Percentiles rank a stretch among this genome's conserved stretches.
Evolutionary conservation across 441 rosid genomes (phyloP).

Genomic region (Bruguiera hainesii): DNA sequence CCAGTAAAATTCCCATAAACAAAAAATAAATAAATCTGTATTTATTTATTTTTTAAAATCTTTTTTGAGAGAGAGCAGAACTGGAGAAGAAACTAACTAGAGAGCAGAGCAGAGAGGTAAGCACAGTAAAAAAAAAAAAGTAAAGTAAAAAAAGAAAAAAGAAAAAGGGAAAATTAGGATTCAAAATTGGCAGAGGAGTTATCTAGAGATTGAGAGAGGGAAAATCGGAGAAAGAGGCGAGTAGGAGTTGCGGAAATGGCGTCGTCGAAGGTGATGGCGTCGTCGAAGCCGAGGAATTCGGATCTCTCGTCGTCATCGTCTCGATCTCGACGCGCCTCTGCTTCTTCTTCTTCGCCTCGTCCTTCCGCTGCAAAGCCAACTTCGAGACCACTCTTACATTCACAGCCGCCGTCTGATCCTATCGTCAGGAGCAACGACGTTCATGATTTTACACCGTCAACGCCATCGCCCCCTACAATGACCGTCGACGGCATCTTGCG

Average conservation of each 20-base stretch:
- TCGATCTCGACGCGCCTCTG: slow-evolving; percentile 43
- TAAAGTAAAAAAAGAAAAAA: no score
- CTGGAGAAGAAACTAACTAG: no score
- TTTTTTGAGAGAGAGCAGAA: no score
- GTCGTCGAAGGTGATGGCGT: slow-evolving; percentile 59
- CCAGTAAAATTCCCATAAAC: neutral
- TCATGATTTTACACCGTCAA: neutral
- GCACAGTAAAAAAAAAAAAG: neutral
- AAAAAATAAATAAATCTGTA: neutral
- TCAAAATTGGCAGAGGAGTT: neutral
- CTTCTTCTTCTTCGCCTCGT: slow-evolving; percentile 31
- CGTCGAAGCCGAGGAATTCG: slow-evolving; percentile 55
- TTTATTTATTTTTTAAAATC: no score
- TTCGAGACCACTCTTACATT: slow-evolving; percentile 8
- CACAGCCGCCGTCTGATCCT: neutral
- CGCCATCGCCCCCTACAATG: slow-evolving; percentile 26
- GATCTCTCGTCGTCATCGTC: slow-evolving; percentile 35
- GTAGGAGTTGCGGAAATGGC: slow-evolving; percentile 44
- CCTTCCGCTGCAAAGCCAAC: slow-evolving; percentile 13
- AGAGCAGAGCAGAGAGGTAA: no score
- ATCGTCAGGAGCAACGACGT: no score
- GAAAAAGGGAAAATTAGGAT: neutral
- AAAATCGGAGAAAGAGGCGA: slow-evolving; percentile 7
- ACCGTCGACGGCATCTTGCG: slow-evolving; percentile 55
- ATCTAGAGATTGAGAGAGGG: slow-evolving; percentile 10